phyloP scores from a whole-genome alignment of 345 rosid species.

The Hevea brasiliensis region DNA sequence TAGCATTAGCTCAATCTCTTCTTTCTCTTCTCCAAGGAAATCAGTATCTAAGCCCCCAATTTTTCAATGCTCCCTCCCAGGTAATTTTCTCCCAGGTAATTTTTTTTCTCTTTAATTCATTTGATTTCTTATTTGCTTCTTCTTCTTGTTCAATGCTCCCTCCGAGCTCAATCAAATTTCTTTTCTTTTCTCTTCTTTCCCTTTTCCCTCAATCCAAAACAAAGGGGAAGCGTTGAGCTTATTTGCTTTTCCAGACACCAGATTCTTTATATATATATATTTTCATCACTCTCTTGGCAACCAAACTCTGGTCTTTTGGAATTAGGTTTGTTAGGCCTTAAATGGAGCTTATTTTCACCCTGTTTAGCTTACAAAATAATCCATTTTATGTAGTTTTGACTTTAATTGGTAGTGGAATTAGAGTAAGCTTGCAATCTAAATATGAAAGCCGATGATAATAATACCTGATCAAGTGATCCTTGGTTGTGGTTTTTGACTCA shows the following conservation, averaged over 20 bases:
- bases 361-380: background rate
- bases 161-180: too few species aligned
- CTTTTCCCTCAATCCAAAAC: too few species aligned
- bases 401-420: background rate
- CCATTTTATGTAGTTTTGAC: background rate
- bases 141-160: too few species aligned
- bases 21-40: conserved; percentile 41
- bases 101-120: too few species aligned
- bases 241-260: background rate
- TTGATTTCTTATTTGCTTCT: background rate
- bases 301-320: background rate
- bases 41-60: conserved; percentile 41
- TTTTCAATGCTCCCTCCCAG: conserved; percentile 65
- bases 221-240: too few species aligned
- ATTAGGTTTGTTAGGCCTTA: background rate
- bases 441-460: background rate
- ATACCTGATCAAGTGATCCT: background rate
- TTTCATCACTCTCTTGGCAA: conserved; percentile 2
- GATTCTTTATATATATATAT: background rate
- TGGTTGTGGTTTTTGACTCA: background rate
- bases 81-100: conserved; percentile 45
- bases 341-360: background rate
- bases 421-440: background rate
- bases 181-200: too few species aligned
- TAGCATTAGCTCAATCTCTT: conserved; percentile 40